Percentiles rank a stretch among this genome's conserved stretches.
phyloP scores from a whole-genome alignment of 176 grass and related monocot genomes.

The Musa acuminata region DNA sequence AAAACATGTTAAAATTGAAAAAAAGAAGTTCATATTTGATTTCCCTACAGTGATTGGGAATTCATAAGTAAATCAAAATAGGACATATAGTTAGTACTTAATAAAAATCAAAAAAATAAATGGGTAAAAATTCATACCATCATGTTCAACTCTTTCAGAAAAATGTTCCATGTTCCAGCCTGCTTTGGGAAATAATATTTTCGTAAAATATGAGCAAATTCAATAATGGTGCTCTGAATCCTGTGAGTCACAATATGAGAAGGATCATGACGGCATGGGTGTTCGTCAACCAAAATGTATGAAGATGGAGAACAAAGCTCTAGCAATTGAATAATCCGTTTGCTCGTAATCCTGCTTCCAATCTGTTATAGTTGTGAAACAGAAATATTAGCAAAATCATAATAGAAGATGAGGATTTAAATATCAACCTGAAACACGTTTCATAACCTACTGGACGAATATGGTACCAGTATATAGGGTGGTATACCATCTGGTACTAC shows the following conservation, averaged over 20 bases:
- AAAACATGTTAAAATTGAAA: too few relatives aligned
- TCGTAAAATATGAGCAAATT: conserved; percentile 52
- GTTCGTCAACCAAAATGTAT: conserved; percentile 75
- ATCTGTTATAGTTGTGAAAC: conserved; percentile 40
- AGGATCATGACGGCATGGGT: conserved; percentile 86
- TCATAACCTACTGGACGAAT: too few relatives aligned
- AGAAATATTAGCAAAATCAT: neutral
- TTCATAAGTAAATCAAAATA: neutral
- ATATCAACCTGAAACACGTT: too few relatives aligned
- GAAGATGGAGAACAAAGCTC: conserved; percentile 62
- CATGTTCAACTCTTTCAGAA: conserved; percentile 64
- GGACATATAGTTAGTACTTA: neutral
- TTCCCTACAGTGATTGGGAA: too few relatives aligned
- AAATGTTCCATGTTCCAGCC: conserved; percentile 41
- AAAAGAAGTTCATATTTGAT: too few relatives aligned
- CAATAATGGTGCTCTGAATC: conserved; percentile 60
- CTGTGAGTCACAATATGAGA: conserved; percentile 84
- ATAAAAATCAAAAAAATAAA: neutral
- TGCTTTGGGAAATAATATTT: conserved; percentile 38
- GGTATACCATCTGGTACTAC: too few relatives aligned
- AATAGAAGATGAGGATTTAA: neutral
- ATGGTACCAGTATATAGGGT: too few relatives aligned
- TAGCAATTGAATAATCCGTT: conserved; percentile 55
- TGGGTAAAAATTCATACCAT: conserved; percentile 33
- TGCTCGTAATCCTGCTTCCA: conserved; percentile 91